Percentiles rank a stretch among this genome's conserved stretches.
phyloP scores from a whole-genome alignment of 306 rosid species.

The Psophocarpus tetragonolobus region DNA sequence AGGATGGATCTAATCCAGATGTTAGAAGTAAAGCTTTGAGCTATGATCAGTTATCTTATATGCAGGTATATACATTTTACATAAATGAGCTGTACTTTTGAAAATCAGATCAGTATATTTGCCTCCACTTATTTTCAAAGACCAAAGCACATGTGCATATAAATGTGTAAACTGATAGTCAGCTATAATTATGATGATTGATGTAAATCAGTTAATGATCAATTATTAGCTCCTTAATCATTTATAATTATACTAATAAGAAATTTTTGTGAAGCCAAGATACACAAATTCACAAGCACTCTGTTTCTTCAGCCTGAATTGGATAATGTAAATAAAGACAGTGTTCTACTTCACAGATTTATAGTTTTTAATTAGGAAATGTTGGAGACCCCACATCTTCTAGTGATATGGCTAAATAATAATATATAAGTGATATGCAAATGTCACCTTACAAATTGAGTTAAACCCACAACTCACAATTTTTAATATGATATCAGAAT shows the following conservation, averaged over 20 bases:
- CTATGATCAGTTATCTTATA: constrained; percentile 72
- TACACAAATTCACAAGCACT: not conserved
- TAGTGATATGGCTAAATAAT: too few relatives aligned
- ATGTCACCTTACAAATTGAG: too few relatives aligned
- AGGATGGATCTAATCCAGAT: constrained; percentile 81
- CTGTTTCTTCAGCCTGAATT: not conserved
- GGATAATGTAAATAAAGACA: not conserved
- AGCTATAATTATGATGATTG: constrained; percentile 6
- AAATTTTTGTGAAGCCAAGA: not conserved
- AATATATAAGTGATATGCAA: too few relatives aligned
- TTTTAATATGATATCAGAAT: too few relatives aligned
- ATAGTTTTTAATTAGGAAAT: not conserved
- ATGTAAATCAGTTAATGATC: not conserved
- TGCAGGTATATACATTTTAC: constrained; percentile 65
- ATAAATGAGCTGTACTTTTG: not conserved
- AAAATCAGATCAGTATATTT: constrained; percentile 11
- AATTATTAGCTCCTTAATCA: not conserved
- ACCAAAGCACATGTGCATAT: constrained; percentile 22
- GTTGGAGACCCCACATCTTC: too few relatives aligned
- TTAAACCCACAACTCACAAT: too few relatives aligned
- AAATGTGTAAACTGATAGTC: not conserved
- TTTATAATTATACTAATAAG: constrained; percentile 10
- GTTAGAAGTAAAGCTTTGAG: constrained; percentile 84
- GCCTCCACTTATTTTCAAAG: constrained; percentile 20
- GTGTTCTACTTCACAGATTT: not conserved